Base-by-base conservation (phyloP, 345 rosid species). In the Isatis tinctoria region DNA sequence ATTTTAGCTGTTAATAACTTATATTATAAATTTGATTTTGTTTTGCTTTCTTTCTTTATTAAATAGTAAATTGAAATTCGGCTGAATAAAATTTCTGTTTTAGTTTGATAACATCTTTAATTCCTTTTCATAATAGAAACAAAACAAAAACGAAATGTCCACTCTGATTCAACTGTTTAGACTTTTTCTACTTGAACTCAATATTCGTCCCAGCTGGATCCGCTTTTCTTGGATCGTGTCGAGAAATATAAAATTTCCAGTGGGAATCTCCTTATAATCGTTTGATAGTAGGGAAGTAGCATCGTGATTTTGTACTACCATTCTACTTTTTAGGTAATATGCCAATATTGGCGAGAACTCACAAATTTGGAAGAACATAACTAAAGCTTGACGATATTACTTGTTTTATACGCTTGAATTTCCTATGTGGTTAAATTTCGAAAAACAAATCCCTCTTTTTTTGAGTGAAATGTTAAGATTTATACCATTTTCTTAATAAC, bases 141-240 rank as follows among this genome's bases (percentile, higher is more conserved):
- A 45, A 59, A 59, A 33, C 16, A 32, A 18, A 18, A 69, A 66
- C 35, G 24, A 35, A 22, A 57, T 32, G 40, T 13, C 33, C 13
- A 44, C 18, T 24, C 22, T 58, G 24, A 24, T 12, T 60, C 18
- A 72, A 6, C 53, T 51, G 41, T 18, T 61, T 14, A 37, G 8
- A 45, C 47, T 4, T 72, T 35, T 7, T 47, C 17, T 1, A 36
- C 14, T 27, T 37, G 63, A 52, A 30, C 20, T 14, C 20, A 11
- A 27, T 40, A 26, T 30, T 41, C 26, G 8, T n/a, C 5, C 8
- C 26, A 3, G 6, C 17, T 33, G 5, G 67, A 60, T 60, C 60
- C 49, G 36, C 49, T 13, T 40, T 62, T 51, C 33, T 3, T 17
- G 68, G 68, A 61, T 61, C 69, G 24, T 72, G 75, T 39, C 61